Base-by-base conservation (phyloP, 345 rosid genomes). In the Murraya koenigii region DNA sequence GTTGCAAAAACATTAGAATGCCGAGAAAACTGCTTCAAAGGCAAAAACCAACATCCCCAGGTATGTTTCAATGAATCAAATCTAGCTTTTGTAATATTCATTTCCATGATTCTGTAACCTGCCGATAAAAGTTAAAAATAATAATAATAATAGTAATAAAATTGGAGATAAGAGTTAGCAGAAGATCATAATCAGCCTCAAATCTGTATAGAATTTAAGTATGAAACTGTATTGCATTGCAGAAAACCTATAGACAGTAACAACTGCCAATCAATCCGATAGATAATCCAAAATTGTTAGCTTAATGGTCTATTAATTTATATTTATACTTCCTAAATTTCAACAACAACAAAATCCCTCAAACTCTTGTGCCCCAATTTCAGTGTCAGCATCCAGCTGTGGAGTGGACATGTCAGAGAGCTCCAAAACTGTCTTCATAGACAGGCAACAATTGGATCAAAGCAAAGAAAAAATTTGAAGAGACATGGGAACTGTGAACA, bases 391-490 rank as follows among this genome's bases (percentile, higher is more conserved):
- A 62, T 76, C 63, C 65, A 52, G 10, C 67, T 62, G 4, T 22
- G 44, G 66, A 71, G 3, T 75, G n/a, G n/a, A 25, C 6, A 11
- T 35, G 58, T 23, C 60, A 76, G 65, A 56, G 35, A 52, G 64
- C 76, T 65, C 76, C 67, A 70, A 35, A 78, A 52, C 64, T 75
- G 54, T 23, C 36, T 52, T 33, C 35, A 22, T 19, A 30, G 22
- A 63, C 11, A 55, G 54, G 38, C 61, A 13, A 11, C 69, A 22
- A 22, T 65, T 32, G 60, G 30, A 14, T 49, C 20, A 3, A 41
- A 39, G 19, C 17, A 44, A 20, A 19, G 25, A 47, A 47, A 47
- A 65, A 47, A 19, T 14, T 65, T 6, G 8, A 19, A 22, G 41
- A 75, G 33, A 75, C 3, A 4, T 32, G 64, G n/a, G n/a, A n/a